These are phyloP conservation scores for Rhodotorula kratochvilovae DNA, from an alignment of 768 basidiomycete genomes.

Conservation along the genomic window DNA sequence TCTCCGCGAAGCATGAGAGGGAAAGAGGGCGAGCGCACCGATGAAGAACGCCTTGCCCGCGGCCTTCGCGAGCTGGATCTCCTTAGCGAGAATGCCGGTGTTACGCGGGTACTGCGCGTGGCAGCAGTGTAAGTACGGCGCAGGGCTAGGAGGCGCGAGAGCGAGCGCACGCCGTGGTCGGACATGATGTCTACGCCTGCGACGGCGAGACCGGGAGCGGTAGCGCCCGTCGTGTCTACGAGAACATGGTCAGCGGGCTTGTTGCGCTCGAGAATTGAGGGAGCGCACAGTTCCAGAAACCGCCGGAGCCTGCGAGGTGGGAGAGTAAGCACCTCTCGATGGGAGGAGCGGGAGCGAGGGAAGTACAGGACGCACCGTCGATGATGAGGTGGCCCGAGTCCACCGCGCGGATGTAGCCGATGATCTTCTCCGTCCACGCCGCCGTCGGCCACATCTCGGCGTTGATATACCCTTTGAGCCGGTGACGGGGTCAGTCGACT, in stretches of 20 bases:
- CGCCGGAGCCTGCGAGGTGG: conserved; percentile 1
- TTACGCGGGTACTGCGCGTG: conserved; percentile 23
- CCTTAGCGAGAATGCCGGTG: conserved; percentile 10
- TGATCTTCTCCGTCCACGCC: conserved; percentile 6
- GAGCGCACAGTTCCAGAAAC: conserved; percentile 27
- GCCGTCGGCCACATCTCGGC: conserved; percentile 20
- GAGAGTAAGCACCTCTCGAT: too few relatives aligned
- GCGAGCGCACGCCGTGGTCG: conserved; percentile 19
- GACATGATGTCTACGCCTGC: conserved; percentile 20
- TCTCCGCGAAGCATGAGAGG: fast-evolving
- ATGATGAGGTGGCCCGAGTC: conserved; percentile 24
- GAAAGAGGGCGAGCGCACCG: background rate
- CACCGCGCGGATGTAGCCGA: background rate
- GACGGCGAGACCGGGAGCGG: background rate
- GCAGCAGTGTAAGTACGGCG: background rate
- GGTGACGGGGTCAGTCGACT: background rate
- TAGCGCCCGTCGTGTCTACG: conserved; percentile 8
- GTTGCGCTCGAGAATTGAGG: too few relatives aligned
- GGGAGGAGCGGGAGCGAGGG: too few relatives aligned
- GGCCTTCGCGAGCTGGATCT: conserved; percentile 6
- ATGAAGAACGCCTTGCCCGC: conserved; percentile 27
- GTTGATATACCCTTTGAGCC: conserved; percentile 20
- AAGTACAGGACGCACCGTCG: conserved; percentile 14
- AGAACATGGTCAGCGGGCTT: background rate
- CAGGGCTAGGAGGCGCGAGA: background rate